Conservation (phyloP, 2,329 filamentous ascomycete species). For the Microsporum canis region DNA sequence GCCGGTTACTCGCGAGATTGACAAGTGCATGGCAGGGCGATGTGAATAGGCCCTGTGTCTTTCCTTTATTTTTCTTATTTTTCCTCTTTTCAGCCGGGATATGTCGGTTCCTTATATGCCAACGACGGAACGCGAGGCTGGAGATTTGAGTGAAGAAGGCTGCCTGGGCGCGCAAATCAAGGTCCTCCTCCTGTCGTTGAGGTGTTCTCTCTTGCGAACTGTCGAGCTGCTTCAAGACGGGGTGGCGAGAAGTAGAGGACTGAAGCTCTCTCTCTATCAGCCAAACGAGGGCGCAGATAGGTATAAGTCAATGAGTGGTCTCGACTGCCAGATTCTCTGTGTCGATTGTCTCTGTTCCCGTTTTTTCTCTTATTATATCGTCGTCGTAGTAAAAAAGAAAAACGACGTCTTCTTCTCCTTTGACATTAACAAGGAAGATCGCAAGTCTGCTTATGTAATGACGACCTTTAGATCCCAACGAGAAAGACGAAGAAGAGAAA, state of each 20-base stretch:
- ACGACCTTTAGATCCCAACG: too few relatives aligned
- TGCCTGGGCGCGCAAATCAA: not conserved
- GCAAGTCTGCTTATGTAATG: too few relatives aligned
- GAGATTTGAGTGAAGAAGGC: not conserved
- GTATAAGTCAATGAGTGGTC: too few relatives aligned
- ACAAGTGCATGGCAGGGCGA: conserved; percentile 10
- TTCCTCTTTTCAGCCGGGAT: not conserved
- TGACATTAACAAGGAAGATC: too few relatives aligned
- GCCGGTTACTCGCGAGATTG: conserved; percentile 9
- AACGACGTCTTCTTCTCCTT: too few relatives aligned
- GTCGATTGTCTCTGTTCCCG: too few relatives aligned
- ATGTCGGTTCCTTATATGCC: not conserved
- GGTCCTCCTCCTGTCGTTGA: not conserved
- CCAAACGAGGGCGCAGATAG: too few relatives aligned
- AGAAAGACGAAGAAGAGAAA: not conserved
- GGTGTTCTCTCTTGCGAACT: not conserved
- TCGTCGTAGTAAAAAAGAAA: too few relatives aligned
- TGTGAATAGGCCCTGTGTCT: not conserved
- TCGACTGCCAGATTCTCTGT: too few relatives aligned
- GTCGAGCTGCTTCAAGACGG: not conserved
- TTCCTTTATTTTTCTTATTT: not conserved
- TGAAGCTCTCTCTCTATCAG: too few relatives aligned
- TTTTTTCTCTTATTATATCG: too few relatives aligned
- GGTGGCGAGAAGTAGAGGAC: not conserved
- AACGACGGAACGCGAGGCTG: not conserved